Evolutionary conservation across 805 yeast species (phyloP), one percentile per base, ranked within the genome.

Genomic region (Candida loeiensis): DNA sequence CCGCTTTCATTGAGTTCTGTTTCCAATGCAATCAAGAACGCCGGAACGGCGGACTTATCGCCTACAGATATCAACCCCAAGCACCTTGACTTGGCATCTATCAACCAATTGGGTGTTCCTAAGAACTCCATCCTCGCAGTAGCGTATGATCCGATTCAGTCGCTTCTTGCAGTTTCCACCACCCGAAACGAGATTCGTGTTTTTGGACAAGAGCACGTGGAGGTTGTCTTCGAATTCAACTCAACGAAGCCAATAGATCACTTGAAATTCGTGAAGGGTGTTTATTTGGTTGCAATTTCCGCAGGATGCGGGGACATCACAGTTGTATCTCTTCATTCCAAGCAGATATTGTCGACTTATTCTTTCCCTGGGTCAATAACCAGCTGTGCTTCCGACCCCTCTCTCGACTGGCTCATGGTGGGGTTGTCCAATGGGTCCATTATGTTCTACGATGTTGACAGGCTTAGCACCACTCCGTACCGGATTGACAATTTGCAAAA

Each of bases 111-210:
- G 31, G 74, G 74, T 4, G 45, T 69, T 4, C 68, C 69, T 24
- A 67, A 73, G 13, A 91, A 95, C 9, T 73, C 74, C 11, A 76
- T 85, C 6, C 64, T 77, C 25, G 79, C 86, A 0, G 56, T 80
- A 28, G 95, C 93, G 0, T 85, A 73, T 61, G 98, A 93, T 57
- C 95, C 95, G 3, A 80, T 86, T 1, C 99, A 93, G 59, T 79
- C 93, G 39, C 69, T 93, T 19, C 61, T 89, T 51, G 97, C 96
- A 0, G 66, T 88, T 0, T 82, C 89, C 2, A 88, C 96, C 0
- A 79, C 73, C 26, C 55, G 64, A 6, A 86, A 89, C 29, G 78
- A 78, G 33, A 70, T 93, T 12, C 81, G 85, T 47, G 82, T 93
- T 4, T 82, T 80, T 55, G 99, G 98, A 1, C 91, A 85, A 53